These are phyloP conservation scores for Hymenoscyphus fructigenus DNA, from an alignment of 2,329 filamentous ascomycete species.

Conservation along the genomic window DNA sequence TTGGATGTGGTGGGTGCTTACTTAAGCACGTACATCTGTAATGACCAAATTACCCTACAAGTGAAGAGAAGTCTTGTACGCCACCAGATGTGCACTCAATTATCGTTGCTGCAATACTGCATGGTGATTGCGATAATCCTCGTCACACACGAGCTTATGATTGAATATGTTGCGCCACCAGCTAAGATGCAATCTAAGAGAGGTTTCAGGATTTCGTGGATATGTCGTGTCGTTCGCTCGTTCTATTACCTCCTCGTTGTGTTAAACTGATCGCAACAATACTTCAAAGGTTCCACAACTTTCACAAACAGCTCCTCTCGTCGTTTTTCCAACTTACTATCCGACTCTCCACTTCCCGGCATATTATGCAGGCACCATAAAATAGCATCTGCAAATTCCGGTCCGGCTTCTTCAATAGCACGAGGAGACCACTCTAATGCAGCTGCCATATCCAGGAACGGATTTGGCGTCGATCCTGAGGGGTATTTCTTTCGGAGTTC, in stretches of 20 bases:
- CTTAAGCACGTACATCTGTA: no score
- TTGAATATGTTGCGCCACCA: no score
- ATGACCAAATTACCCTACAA: no score
- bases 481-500: constrained; percentile 6
- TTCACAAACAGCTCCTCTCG: constrained; percentile 18
- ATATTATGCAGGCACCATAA: constrained; percentile 22
- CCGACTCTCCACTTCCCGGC: constrained; percentile 10
- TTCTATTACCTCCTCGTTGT: not conserved
- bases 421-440: constrained; percentile 15
- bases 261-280: constrained; percentile 13
- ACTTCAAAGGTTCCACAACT: constrained; percentile 21
- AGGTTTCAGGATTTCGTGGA: no score
- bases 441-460: constrained; percentile 10
- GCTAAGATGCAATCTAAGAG: no score
- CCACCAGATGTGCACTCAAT: no score
- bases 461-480: not conserved
- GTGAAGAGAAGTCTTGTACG: no score
- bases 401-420: constrained; percentile 19
- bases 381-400: constrained; percentile 18
- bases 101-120: no score
- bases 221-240: no score
- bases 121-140: no score
- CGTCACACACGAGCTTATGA: no score
- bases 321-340: constrained; percentile 15
- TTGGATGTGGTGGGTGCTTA: no score